Base-by-base conservation (phyloP, 2,329 filamentous ascomycete genomes). In the Didymellaceae sp. region DNA sequence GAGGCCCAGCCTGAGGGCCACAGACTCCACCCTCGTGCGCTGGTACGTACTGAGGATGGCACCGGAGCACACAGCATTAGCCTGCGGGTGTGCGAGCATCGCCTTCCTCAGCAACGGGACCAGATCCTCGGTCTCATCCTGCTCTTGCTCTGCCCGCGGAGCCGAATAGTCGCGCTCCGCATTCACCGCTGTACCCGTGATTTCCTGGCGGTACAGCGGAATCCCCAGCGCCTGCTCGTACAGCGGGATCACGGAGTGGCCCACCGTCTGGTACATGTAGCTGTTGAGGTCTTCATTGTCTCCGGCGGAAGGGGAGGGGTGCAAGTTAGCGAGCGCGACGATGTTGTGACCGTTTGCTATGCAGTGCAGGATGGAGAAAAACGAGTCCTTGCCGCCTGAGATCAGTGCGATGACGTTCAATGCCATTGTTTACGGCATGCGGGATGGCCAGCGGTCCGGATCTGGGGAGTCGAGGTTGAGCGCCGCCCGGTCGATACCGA, bases 211-310 rank as follows among this genome's bases (percentile, higher is more conserved):
- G 74, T 94, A 97, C 2, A 99, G 80, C 18, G 93, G 93, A 25
- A 97, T 80, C 0, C 82, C 85, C 1, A 96, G 86, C 25, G 90
- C 91, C 38, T 83, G 74, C 53, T 87, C 86, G 70, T 97, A 97
- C 13, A 96, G 81, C 2, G 92, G 91, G 49, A 97, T 87, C 14
- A 97, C 79, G 50, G 85, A 82, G 74, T 97, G 91, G 10, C 94
- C 94, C 53, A 97, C 90, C 3, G 94, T 99, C 78, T 99, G 94
- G 79, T 97, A 99, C 94, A 99, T 99, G 85, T 94, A 97, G 77
- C 92, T 97, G 74, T 99, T 91, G 63, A 96, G 81, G 72, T 97
- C 90, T 47, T 81, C 76, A 56, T 80, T 77, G 24, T 54, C 46
- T 45, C 45, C 55, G 38, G 54, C 31, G 6, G 52, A 48, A 13